Conservation (phyloP, 345 rosid species). For the Pugionium dolabratum region DNA sequence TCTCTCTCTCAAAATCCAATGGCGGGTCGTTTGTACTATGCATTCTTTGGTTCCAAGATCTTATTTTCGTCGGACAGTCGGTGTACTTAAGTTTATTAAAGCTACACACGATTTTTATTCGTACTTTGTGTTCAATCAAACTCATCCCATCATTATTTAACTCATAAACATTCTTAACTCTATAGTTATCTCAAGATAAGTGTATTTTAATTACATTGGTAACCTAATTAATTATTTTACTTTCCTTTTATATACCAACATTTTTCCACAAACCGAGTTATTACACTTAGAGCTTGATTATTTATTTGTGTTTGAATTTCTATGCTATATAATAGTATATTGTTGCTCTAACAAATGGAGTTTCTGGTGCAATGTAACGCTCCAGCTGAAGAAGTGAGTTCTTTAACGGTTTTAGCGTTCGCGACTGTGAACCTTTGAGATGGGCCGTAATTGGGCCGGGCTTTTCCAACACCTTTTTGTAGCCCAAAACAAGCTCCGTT, state of each 20-base stretch:
- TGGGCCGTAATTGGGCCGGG: conserved; percentile 48
- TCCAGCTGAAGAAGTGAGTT: conserved; percentile 57
- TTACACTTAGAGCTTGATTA: background rate
- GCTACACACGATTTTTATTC: too few species aligned
- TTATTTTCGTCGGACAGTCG: too few species aligned
- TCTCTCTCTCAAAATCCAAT: conserved; percentile 91
- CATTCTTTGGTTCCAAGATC: too few species aligned
- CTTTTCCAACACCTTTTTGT: conserved; percentile 48
- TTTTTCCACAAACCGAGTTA: too few species aligned
- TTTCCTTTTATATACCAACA: too few species aligned
- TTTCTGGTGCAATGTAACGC: conserved; percentile 47
- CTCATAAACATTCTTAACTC: too few species aligned
- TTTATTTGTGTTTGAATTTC: conserved; percentile 6
- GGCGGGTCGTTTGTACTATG: conserved; percentile 42
- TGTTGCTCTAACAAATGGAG: conserved; percentile 38
- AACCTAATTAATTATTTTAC: too few species aligned
- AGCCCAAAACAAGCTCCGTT: conserved; percentile 61
- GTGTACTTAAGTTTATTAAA: too few species aligned
- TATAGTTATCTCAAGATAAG: too few species aligned
- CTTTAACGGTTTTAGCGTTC: conserved; percentile 43
- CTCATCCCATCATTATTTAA: too few species aligned
- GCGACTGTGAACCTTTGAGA: conserved; percentile 53
- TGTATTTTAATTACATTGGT: too few species aligned
- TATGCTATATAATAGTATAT: conserved; percentile 6
- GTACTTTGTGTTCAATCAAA: too few species aligned